phyloP scores from a whole-genome alignment of 129 eudicot species.

The Lactuca sativa region DNA sequence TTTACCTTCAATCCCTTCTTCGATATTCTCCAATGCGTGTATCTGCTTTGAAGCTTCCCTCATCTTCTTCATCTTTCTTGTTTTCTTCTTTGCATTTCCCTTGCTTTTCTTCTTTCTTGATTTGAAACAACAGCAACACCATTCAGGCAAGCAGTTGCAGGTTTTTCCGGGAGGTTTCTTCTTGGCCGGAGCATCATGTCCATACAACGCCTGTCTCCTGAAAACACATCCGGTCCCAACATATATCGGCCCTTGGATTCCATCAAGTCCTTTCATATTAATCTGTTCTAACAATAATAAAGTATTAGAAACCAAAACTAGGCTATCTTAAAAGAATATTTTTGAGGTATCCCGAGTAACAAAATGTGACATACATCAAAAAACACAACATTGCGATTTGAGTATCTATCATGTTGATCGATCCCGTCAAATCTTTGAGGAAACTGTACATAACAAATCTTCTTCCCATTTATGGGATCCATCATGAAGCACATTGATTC shows the following conservation, averaged over 20 bases:
- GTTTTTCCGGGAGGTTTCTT: slow-evolving; percentile 70
- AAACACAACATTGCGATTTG: slow-evolving; percentile 72
- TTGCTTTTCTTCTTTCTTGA: slow-evolving; percentile 47
- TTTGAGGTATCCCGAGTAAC: neutral
- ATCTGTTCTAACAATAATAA: slow-evolving; percentile 18
- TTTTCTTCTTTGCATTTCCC: slow-evolving; percentile 45
- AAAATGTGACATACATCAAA: slow-evolving; percentile 56
- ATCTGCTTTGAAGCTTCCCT: slow-evolving; percentile 50
- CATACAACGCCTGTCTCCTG: slow-evolving; percentile 67
- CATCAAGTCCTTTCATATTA: slow-evolving; percentile 46
- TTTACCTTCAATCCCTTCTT: slow-evolving; percentile 52
- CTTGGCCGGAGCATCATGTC: slow-evolving; percentile 66
- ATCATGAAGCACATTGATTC: slow-evolving; percentile 91
- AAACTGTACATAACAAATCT: slow-evolving; percentile 73
- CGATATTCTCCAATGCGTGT: slow-evolving; percentile 52
- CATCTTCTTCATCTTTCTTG: slow-evolving; percentile 35
- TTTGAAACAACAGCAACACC: slow-evolving; percentile 56
- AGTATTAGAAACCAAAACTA: neutral
- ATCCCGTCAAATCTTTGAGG: slow-evolving; percentile 82
- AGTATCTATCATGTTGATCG: slow-evolving; percentile 67
- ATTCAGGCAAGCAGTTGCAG: slow-evolving; percentile 78
- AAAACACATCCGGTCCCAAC: slow-evolving; percentile 49
- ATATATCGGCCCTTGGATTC: slow-evolving; percentile 49
- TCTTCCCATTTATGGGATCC: slow-evolving; percentile 76
- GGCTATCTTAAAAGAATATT: neutral